Percentiles rank a stretch among this genome's conserved stretches.
These are phyloP conservation scores for Artomyces pyxidatus DNA, from an alignment of 768 basidiomycete genomes.

Conservation along the genomic window DNA sequence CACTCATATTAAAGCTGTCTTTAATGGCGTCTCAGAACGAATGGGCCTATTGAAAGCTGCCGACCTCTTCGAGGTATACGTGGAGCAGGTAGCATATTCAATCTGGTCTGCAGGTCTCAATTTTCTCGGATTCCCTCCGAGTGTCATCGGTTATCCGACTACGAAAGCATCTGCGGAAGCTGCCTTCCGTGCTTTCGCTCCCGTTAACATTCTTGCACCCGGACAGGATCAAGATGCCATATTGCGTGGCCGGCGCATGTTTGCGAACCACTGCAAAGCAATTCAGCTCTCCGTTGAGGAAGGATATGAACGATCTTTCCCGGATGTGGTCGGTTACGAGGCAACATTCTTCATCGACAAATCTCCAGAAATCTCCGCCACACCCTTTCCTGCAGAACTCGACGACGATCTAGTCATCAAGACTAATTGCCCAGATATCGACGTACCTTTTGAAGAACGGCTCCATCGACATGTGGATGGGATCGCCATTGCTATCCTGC, in stretches of 20 bases:
- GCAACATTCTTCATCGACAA: constrained; percentile 41
- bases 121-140: constrained; percentile 52
- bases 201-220: constrained; percentile 50
- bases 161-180: constrained; percentile 59
- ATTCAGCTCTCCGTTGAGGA: constrained; percentile 39
- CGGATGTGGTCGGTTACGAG: constrained; percentile 59
- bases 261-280: constrained; percentile 55
- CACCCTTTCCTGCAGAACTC: constrained; percentile 22
- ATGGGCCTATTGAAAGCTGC: constrained; percentile 58
- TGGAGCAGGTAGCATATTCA: constrained; percentile 65
- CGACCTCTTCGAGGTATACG: constrained; percentile 70
- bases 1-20: constrained; percentile 36
- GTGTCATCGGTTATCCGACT: constrained; percentile 68
- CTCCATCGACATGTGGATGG: constrained; percentile 43
- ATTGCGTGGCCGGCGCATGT: constrained; percentile 35
- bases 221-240: constrained; percentile 22
- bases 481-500: constrained; percentile 51
- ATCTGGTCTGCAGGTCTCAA: constrained; percentile 44
- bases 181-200: constrained; percentile 59
- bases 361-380: constrained; percentile 6
- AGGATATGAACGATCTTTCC: constrained; percentile 56
- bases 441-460: constrained; percentile 26
- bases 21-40: constrained; percentile 53
- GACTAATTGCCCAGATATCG: constrained; percentile 23
- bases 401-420: constrained; percentile 28